Conservation (phyloP, 495 filamentous ascomycete genomes). For the Neurospora terricola region DNA sequence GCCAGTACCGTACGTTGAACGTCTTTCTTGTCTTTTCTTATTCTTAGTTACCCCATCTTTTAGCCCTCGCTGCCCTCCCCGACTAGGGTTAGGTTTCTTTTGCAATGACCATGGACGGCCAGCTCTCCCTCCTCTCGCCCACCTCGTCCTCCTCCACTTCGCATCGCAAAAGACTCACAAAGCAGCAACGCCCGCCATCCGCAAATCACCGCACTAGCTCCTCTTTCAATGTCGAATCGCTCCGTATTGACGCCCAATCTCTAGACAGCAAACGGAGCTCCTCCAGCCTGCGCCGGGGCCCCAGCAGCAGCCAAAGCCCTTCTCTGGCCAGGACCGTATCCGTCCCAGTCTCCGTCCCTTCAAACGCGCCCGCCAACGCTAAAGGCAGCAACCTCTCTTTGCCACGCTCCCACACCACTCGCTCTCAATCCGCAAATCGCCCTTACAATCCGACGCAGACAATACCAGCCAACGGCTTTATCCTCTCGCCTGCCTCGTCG, state of each 20-base stretch:
- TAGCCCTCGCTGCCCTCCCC: conserved; percentile 13
- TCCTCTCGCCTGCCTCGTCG: conserved; percentile 2
- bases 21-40: conserved; percentile 12
- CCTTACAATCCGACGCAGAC: conserved; percentile 25
- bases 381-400: conserved; percentile 19
- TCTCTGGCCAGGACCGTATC: conserved; percentile 34
- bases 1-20: conserved; percentile 7
- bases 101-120: conserved; percentile 31
- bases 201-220: conserved; percentile 28
- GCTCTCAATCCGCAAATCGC: conserved; percentile 15
- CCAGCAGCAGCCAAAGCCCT: conserved; percentile 38
- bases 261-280: conserved; percentile 46
- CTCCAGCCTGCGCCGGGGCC: conserved; percentile 54
- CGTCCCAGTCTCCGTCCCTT: conserved; percentile 11
- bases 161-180: conserved; percentile 43
- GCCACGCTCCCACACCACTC: conserved; percentile 26
- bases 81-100: conserved; percentile 15
- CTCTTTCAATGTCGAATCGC: conserved; percentile 27
- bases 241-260: conserved; percentile 42
- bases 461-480: conserved; percentile 25
- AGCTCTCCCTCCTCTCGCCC: conserved; percentile 16
- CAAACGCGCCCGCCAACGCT: conserved; percentile 29
- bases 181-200: conserved; percentile 39
- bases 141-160: conserved; percentile 24
- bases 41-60: conserved; percentile 18